Conservation (phyloP, 2,329 filamentous ascomycete species). For the Coniochaeta hoffmannii region DNA sequence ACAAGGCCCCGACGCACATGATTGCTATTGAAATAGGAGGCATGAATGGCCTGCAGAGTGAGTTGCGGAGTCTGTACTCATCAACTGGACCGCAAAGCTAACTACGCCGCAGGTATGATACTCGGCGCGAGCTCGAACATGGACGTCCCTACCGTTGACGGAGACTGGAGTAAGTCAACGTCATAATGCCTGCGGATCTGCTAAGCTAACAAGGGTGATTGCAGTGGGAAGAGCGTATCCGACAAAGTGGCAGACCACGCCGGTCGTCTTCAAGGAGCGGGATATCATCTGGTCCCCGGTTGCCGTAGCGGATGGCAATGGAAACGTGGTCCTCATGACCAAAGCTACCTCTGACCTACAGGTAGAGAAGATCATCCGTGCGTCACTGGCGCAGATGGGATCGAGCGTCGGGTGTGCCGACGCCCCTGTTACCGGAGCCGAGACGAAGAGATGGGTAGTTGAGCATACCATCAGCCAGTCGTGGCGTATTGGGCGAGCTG, state of each 20-base stretch:
- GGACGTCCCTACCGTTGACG: conserved; percentile 42
- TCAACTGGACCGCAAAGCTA: no score
- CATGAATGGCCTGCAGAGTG: conserved; percentile 54
- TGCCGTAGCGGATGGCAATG: conserved; percentile 43
- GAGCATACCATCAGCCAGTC: conserved; percentile 41
- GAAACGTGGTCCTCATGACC: conserved; percentile 42
- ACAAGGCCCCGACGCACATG: conserved; percentile 43
- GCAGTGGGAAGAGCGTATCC: conserved; percentile 50
- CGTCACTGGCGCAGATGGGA: conserved; percentile 48
- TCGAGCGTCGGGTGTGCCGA: conserved; percentile 42
- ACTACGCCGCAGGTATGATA: no score
- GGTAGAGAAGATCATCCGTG: conserved; percentile 41
- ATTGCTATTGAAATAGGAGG: conserved; percentile 62
- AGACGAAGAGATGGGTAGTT: conserved; percentile 34
- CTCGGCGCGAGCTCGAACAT: conserved; percentile 46
- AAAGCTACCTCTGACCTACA: conserved; percentile 36
- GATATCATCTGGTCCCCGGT: conserved; percentile 36
- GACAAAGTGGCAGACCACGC: conserved; percentile 45
- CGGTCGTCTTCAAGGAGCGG: conserved; percentile 42
- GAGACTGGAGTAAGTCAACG: no score
- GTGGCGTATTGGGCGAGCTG: conserved; percentile 53
- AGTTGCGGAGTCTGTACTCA: no score
- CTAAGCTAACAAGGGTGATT: no score
- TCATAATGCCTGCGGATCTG: no score
- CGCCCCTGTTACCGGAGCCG: conserved; percentile 38